These are phyloP conservation scores for Alternaria burnsii DNA, from an alignment of 2,329 filamentous ascomycete species.

Conservation along the genomic window DNA sequence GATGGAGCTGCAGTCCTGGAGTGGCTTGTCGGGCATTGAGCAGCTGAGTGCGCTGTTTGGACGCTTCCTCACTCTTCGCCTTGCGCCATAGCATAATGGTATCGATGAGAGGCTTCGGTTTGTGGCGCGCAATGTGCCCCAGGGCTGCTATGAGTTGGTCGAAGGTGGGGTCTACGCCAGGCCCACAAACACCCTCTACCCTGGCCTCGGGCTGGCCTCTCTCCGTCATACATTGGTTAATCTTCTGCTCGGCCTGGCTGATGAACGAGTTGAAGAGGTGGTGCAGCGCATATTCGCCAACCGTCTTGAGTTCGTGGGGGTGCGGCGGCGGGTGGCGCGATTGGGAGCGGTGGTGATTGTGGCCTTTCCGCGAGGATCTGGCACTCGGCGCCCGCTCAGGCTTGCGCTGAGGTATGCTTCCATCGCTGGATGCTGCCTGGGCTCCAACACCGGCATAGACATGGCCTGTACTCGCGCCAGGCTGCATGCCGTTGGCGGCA, in stretches of 20 bases:
- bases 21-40: slow-evolving; percentile 44
- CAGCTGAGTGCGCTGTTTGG: slow-evolving; percentile 44
- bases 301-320: slow-evolving; percentile 82
- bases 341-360: slow-evolving; percentile 78
- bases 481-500: slow-evolving; percentile 39
- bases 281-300: slow-evolving; percentile 97
- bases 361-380: slow-evolving; percentile 75
- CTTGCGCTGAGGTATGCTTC: slow-evolving; percentile 38
- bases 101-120: slow-evolving; percentile 94
- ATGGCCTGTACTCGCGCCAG: slow-evolving; percentile 19
- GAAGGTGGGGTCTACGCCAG: slow-evolving; percentile 85
- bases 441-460: slow-evolving; percentile 17
- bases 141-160: slow-evolving; percentile 94
- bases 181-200: slow-evolving; percentile 89
- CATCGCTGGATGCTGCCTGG: slow-evolving; percentile 25
- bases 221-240: slow-evolving; percentile 84
- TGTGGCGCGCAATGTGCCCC: slow-evolving; percentile 91
- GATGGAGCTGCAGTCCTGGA: slow-evolving; percentile 29
- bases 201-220: slow-evolving; percentile 82
- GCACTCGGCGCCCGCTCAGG: slow-evolving; percentile 60
- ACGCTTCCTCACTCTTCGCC: slow-evolving; percentile 87
- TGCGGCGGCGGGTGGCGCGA: slow-evolving; percentile 70
- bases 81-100: slow-evolving; percentile 99
- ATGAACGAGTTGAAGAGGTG: slow-evolving; percentile 98
- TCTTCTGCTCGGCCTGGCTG: slow-evolving; percentile 93